Percentiles rank a stretch among this genome's conserved stretches.
These are phyloP conservation scores for Phascolomyces articulosus DNA, from an alignment of 371 early-diverging fungal species.

Conservation along the genomic window DNA sequence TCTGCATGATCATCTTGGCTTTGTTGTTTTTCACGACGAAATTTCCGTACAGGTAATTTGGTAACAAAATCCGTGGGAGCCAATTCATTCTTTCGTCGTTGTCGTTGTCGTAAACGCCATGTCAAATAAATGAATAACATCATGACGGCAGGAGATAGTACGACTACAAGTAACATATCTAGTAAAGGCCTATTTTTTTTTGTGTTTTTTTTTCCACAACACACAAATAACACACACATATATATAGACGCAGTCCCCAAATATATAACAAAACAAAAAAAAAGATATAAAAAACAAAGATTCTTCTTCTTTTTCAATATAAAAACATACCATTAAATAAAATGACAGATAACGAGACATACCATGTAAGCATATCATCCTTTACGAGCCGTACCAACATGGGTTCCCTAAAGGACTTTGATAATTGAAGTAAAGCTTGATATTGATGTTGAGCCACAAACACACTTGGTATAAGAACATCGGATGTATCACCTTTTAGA, in stretches of 20 bases:
- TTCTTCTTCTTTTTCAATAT: no score
- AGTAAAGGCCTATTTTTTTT: slow-evolving; percentile 66
- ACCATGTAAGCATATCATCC: slow-evolving; percentile 53
- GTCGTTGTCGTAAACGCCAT: slow-evolving; percentile 75
- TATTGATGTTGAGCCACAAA: slow-evolving; percentile 79
- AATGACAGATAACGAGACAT: slow-evolving; percentile 13
- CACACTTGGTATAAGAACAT: slow-evolving; percentile 78
- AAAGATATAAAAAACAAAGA: neutral
- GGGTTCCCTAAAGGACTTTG: slow-evolving; percentile 33
- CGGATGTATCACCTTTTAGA: slow-evolving; percentile 76
- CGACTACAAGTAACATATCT: slow-evolving; percentile 73
- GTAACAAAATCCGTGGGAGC: slow-evolving; percentile 77
- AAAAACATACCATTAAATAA: slow-evolving; percentile 8
- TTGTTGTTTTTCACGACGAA: slow-evolving; percentile 47
- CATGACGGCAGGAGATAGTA: slow-evolving; percentile 77
- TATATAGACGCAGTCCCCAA: neutral
- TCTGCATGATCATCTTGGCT: slow-evolving; percentile 71
- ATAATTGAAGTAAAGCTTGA: slow-evolving; percentile 48
- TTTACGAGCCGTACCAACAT: slow-evolving; percentile 46
- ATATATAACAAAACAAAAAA: neutral
- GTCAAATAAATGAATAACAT: slow-evolving; percentile 76
- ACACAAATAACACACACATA: neutral
- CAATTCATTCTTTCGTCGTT: slow-evolving; percentile 69
- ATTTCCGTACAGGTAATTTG: slow-evolving; percentile 70
- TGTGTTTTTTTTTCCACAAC: no score